These are phyloP conservation scores for Fusarium brevicatenulatum DNA, from an alignment of 2,329 filamentous ascomycete genomes.

Conservation along the genomic window DNA sequence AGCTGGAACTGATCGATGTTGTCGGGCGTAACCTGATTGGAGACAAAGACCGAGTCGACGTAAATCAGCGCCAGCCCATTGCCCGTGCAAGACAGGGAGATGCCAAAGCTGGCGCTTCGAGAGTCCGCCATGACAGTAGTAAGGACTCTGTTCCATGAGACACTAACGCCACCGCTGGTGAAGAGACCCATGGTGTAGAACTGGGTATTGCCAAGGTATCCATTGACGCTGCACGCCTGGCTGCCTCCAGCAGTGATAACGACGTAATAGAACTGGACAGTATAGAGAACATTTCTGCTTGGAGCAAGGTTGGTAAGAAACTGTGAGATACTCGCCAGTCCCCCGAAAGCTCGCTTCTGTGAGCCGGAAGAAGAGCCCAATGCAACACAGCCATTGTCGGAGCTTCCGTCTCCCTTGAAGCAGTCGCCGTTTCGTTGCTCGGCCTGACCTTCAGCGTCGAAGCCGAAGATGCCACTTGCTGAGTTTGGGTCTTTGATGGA, in stretches of 20 bases:
- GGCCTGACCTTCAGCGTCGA: neutral
- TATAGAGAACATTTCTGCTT: slow-evolving; percentile 4
- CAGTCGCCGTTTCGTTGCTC: neutral
- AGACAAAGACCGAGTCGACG: slow-evolving; percentile 22
- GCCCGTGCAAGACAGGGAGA: slow-evolving; percentile 1
- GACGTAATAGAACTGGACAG: slow-evolving; percentile 21
- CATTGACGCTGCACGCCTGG: neutral
- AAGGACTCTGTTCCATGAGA: slow-evolving; percentile 10
- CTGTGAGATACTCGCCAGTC: slow-evolving; percentile 7
- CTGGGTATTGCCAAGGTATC: neutral
- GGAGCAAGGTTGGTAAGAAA: neutral
- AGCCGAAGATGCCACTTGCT: neutral
- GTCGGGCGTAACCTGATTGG: slow-evolving; percentile 13
- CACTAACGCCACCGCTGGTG: neutral
- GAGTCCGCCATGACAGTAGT: neutral
- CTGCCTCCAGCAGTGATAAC: neutral
- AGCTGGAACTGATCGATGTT: slow-evolving; percentile 14
- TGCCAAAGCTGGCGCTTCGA: slow-evolving; percentile 1
- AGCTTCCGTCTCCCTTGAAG: neutral
- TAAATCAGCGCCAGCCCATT: neutral
- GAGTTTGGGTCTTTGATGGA: neutral
- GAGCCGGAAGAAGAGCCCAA: neutral
- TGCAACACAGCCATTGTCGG: neutral
- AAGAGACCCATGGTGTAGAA: neutral
- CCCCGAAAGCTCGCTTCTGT: neutral